Evolutionary conservation across 1,139 yeast genomes (phyloP), one percentile per base, ranked within the genome.

Genomic region (Suhomyces coccinellae): DNA sequence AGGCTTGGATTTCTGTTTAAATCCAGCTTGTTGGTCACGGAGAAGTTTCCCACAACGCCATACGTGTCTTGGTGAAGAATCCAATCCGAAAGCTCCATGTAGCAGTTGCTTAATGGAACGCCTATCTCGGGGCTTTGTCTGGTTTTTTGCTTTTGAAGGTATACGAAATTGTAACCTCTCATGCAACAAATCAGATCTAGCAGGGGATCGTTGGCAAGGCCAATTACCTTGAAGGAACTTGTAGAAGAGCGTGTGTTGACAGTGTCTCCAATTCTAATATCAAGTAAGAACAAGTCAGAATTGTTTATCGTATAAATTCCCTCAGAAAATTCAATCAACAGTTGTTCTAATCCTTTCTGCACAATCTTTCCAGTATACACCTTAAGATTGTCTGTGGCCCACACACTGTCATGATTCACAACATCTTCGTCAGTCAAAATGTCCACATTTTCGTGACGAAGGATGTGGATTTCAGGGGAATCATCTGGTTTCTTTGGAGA

Each of bases 131-230:
- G 41, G 54, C 7, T 52, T 14, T 36, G 58, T 58, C 32, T 52
- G 45, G 34, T 43, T 44, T 48, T 50, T 54, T 59, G 46, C 38
- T 63, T 64, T 45, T 58, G 63, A 7, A 76, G 59, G 49, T 68
- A 58, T 2, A 80, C 73, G 3, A 70, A 59, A 57, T 82, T 82
- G 56, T 68, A 83, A 0, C 89, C 89, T 53, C 88, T 63, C 45
- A 82, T 67, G 55, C 88, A 83, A 35, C 67, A 59, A 6, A 82
- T 72, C 43, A 48, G 41, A 8, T 36, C 39, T n/a, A 20, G 48
- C 1, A 55, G 43, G 4, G 55, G 55, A 7, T 41, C 43, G 17
- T 47, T 40, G 12, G 58, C 47, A 33, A 83, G 59, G 0, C 83
- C 86, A 2, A 75, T 67, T 1, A 83, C 79, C 11, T 57, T 52